Evolutionary conservation across 148 eudicot genomes (phyloP).

Genomic region (Selenicereus undatus): DNA sequence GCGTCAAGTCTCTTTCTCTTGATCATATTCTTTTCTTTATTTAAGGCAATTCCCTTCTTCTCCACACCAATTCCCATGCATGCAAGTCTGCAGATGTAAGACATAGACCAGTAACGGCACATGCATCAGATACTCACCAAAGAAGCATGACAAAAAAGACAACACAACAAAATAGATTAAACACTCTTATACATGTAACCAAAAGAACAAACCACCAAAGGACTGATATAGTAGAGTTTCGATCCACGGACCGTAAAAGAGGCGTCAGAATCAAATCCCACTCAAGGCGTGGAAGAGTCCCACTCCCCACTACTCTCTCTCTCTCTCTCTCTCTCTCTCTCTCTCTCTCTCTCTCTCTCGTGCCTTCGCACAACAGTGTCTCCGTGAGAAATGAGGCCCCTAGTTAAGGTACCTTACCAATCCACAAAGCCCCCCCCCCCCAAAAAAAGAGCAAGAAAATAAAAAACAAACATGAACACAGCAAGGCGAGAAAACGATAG

Average conservation of each 20-base stretch:
- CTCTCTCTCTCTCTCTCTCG: no score
- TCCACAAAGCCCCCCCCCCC: no score
- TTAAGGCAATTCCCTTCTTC: neutral
- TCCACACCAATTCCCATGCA: neutral
- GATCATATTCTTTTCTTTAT: neutral
- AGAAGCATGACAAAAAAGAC: neutral
- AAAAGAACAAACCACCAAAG: no score
- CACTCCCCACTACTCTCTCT: no score
- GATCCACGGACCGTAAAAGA: no score
- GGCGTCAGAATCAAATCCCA: no score
- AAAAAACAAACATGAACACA: neutral
- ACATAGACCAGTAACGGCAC: neutral
- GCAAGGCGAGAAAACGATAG: neutral
- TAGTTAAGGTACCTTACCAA: no score
- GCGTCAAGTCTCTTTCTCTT: constrained; percentile 29
- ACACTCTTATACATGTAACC: neutral
- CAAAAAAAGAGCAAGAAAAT: neutral
- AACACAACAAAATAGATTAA: neutral
- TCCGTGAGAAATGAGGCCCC: no score
- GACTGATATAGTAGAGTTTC: no score
- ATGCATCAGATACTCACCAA: neutral
- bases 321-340: no score
- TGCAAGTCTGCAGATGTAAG: constrained; percentile 7
- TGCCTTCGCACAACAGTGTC: no score
- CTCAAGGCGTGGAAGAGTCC: no score